Percentiles rank a stretch among this genome's conserved stretches.
Conservation (phyloP, 345 rosid species). For the Reutealis trisperma region DNA sequence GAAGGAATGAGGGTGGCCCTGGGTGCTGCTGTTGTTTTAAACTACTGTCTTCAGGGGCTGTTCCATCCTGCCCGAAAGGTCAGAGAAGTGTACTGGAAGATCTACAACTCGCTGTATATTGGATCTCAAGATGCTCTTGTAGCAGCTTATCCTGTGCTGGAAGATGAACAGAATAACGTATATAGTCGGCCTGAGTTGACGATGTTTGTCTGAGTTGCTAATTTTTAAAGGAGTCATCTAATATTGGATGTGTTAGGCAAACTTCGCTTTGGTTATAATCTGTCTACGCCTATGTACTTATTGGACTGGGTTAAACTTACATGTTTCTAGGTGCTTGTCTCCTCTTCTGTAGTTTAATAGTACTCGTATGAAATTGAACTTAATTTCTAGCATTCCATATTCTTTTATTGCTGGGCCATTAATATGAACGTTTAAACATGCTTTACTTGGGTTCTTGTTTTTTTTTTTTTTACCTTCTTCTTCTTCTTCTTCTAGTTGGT, state of each 20-base stretch:
- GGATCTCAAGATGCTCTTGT: conserved; percentile 94
- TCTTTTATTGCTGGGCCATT: neutral
- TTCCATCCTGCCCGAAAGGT: conserved; percentile 99
- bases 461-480: too few relatives aligned
- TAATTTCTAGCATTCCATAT: neutral
- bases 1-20: conserved; percentile 97
- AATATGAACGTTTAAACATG: neutral
- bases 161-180: conserved; percentile 72
- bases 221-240: neutral
- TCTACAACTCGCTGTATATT: conserved; percentile 90
- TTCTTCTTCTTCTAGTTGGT: neutral
- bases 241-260: neutral
- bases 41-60: conserved; percentile 96
- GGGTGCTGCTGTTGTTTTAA: conserved; percentile 82
- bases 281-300: neutral
- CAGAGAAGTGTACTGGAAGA: conserved; percentile 99
- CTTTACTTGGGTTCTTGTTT: neutral
- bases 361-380: neutral
- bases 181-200: conserved; percentile 91
- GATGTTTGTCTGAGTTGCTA: conserved; percentile 57
- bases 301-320: neutral
- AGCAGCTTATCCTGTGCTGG: conserved; percentile 84
- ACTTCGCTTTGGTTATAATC: neutral
- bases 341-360: neutral
- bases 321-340: neutral